Percentiles rank a stretch among this genome's conserved stretches.
Conservation (phyloP, 352 stramenopile genomes). For the Paralagenidium karlingii region DNA sequence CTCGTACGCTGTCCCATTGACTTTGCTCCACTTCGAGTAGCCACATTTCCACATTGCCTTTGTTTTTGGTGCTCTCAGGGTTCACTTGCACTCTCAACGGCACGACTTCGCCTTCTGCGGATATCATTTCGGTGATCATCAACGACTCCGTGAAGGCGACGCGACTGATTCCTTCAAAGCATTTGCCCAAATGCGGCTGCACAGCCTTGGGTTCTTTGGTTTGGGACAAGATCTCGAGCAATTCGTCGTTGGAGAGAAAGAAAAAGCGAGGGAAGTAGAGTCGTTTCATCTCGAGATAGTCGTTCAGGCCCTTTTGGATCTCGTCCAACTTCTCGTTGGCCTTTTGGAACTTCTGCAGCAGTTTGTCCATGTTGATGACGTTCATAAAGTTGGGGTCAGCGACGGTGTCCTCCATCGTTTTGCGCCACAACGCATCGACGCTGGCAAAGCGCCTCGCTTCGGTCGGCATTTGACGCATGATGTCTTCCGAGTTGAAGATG, state of each 20-base stretch:
- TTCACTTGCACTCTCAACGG: conserved; percentile 74
- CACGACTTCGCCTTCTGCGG: conserved; percentile 85
- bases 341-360: conserved; percentile 87
- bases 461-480: conserved; percentile 92
- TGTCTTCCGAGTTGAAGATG: conserved; percentile 93
- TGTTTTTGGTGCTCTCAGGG: conserved; percentile 86
- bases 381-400: conserved; percentile 84
- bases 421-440: conserved; percentile 84
- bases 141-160: conserved; percentile 87
- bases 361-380: conserved; percentile 79
- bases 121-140: conserved; percentile 91
- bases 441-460: conserved; percentile 82
- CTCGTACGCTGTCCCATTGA: conserved; percentile 87
- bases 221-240: conserved; percentile 89
- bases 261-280: conserved; percentile 91
- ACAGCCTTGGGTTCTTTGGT: conserved; percentile 89
- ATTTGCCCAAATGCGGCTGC: conserved; percentile 85
- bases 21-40: conserved; percentile 85
- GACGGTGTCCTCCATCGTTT: conserved; percentile 87
- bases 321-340: conserved; percentile 91
- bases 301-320: conserved; percentile 89
- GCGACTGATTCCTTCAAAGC: conserved; percentile 85
- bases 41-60: conserved; percentile 93
- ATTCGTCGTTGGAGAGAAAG: conserved; percentile 90
- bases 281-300: conserved; percentile 91